Base-by-base conservation (phyloP, 768 basidiomycete genomes). In the Leucocoprinus sp. region DNA sequence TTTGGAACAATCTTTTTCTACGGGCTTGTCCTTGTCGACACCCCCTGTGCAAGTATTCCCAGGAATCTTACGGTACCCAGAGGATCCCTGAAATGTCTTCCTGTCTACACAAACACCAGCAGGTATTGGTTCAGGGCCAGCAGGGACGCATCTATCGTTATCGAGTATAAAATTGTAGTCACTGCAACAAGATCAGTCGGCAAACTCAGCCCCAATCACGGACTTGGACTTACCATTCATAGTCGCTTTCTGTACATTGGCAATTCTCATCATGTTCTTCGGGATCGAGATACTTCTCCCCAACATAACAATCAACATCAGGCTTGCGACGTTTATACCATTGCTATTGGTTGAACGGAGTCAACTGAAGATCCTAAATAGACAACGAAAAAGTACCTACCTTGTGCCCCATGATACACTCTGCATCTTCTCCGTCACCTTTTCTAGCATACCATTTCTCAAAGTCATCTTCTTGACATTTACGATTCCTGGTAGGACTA, bases 321-420 rank as follows among this genome's bases (percentile, higher is more conserved):
- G 75, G 60, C 63, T 91, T 98, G 59, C 93, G 75, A 17, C 96
- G 78, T 42, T 63, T 72, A 62, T 95, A 99, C 83, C 86, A 97
- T 85, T 98, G 95, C 89, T 93, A 57, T 2, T 45, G 40, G 42
- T 50, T 45, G 7, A n/a, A 37, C 23, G 11, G 8, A 1, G 23
- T 8, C 7, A 36, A 18, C 15, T 8, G 9, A 17, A 11, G 18
- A 23, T 15, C 11, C 18, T 18, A 27, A 28, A n/a, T 24, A 35
- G n/a, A 17, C n/a, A 29, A 21, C 27, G n/a, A 41, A 14, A 19
- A 43, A 35, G 34, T 33, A 11, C 72, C 39, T 42, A 88, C 90
- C 76, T 87, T 92, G 57, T 88, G 90, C 0, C 95, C 95, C 90
- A 98, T 93, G 18, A 98, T 64, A 62, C 95, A 98, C 52, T 89